These are phyloP conservation scores for Fraxinus dipetala DNA, from an alignment of 305 asterid species.

Conservation along the genomic window DNA sequence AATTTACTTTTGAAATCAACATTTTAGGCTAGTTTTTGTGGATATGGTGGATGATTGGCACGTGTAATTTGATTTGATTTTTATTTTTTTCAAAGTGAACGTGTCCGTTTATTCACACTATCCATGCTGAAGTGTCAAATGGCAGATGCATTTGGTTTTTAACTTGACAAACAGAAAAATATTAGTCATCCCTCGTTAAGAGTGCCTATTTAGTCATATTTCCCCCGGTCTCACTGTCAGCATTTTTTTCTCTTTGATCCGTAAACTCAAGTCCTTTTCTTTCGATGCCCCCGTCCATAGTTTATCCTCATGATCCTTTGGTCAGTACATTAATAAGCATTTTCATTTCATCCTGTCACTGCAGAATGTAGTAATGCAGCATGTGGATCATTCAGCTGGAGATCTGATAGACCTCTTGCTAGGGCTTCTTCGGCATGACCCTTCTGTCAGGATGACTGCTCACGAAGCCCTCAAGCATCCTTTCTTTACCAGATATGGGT, in stretches of 20 bases:
- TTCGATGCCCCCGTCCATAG: background rate
- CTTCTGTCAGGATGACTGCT: conserved; percentile 65
- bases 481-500: conserved; percentile 40
- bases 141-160: background rate
- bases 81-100: background rate
- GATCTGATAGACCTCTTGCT: conserved; percentile 73
- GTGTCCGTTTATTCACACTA: background rate
- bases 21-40: background rate
- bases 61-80: background rate
- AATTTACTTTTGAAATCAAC: background rate
- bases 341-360: background rate
- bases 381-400: conserved; percentile 88
- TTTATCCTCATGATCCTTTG: background rate
- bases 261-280: background rate
- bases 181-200: background rate
- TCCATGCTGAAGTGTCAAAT: background rate
- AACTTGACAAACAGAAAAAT: background rate
- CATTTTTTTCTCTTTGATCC: background rate
- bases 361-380: conserved; percentile 66
- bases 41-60: background rate
- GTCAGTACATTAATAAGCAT: background rate
- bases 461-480: conserved; percentile 71
- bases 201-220: background rate
- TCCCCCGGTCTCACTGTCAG: background rate
- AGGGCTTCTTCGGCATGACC: conserved; percentile 71